phyloP scores from a whole-genome alignment of 2,329 filamentous ascomycete genomes.

The Leptographium galeiforme region DNA sequence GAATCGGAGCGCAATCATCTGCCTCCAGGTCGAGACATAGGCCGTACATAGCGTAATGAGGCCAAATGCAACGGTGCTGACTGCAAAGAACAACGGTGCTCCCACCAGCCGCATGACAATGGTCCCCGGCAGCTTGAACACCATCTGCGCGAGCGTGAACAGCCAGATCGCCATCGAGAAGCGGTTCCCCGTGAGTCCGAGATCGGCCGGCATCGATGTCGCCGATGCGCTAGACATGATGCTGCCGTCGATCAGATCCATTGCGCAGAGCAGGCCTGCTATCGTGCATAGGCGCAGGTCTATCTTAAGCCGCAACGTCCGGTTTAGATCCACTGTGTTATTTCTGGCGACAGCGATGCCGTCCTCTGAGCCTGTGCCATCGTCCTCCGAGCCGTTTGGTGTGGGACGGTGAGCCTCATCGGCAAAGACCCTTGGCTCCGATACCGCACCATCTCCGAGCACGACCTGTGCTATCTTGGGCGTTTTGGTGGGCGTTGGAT shows the following conservation, averaged over 20 bases:
- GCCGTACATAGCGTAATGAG: background rate
- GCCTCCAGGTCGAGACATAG: background rate
- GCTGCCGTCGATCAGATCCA: slow-evolving; percentile 1
- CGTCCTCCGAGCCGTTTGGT: background rate
- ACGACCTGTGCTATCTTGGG: background rate
- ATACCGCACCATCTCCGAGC: background rate
- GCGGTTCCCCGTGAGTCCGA: background rate
- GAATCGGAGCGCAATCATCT: background rate
- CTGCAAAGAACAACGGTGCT: background rate
- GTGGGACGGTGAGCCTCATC: background rate
- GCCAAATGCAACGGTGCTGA: background rate
- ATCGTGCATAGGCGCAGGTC: background rate
- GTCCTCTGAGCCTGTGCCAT: background rate
- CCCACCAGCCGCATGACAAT: background rate
- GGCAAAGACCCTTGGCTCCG: background rate
- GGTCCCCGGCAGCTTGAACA: background rate
- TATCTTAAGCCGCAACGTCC: background rate
- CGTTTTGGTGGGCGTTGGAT: background rate
- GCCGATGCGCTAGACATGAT: slow-evolving; percentile 1
- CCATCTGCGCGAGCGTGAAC: background rate
- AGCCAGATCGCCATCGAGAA: slow-evolving; percentile 1
- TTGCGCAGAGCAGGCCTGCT: background rate
- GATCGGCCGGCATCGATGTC: background rate
- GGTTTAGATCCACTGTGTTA: background rate
- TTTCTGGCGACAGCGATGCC: background rate